Base-by-base conservation (phyloP, 495 filamentous ascomycete species). In the Hypoxylon perforatum region DNA sequence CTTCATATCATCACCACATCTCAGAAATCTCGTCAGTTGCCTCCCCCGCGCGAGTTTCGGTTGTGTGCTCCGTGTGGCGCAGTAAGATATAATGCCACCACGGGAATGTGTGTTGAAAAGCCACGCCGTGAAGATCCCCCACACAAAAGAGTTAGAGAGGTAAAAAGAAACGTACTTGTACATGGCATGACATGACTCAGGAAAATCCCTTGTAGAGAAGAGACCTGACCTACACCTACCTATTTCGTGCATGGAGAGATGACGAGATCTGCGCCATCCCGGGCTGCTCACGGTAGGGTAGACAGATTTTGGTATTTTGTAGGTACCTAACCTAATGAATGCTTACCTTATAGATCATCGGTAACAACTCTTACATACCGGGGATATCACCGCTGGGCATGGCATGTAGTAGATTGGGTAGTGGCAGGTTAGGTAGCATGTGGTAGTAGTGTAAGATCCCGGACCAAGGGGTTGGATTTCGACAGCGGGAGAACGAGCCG, bases 21-120 rank as follows among this genome's bases (percentile, higher is more conserved):
- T n/a, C n/a, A 35, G 11, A 3, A 41, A 41, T 4, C 9, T 3
- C 38, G 1, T 44, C n/a, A 17, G 17, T 44, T 17, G 41, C 17
- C 41, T 44, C 17, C 41, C 17, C 4, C n/a, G 36, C 11, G 17
- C 25, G n/a, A 50, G n/a, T 22, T 52, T 39, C 49, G 49, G 49
- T 22, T 18, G 30, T 18, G 30, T 30, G 15, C 17, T 45, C 28
- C 45, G 48, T 48, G 50, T 66, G 63, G 63, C 63, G 63, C 56
- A 67, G 61, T 51, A 19, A n/a, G 51, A 38, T 58, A 58, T 38
- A 67, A 60, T 57, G 39, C 33, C 57, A 48, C 35, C 22, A 19
- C 44, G 14, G 38, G 44, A 10, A 23, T 14, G 44, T 56, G 25
- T 41, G 39, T 55, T 57, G 57, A 53, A 67, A 30, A 18, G 46